Conservation (phyloP, 1,284 basidiomycete species). For the Heterobasidion annosum region DNA sequence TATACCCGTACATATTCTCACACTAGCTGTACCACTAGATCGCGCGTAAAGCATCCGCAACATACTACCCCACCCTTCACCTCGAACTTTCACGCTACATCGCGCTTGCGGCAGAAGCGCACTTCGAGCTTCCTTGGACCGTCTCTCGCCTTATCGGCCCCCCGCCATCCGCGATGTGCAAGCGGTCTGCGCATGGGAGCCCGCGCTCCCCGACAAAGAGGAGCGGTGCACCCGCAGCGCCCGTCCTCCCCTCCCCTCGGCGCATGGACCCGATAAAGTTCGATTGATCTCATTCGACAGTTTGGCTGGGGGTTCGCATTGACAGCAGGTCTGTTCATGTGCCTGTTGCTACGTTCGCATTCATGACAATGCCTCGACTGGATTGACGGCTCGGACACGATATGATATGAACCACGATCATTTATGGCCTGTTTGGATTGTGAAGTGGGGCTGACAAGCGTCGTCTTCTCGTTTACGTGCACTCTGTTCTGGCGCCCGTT, state of each 20-base stretch:
- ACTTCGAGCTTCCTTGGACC: conserved; percentile 69
- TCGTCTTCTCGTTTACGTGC: no score
- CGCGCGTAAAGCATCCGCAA: conserved; percentile 84
- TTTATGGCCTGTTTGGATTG: no score
- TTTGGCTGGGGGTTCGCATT: background rate
- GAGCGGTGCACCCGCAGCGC: background rate
- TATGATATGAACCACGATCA: no score
- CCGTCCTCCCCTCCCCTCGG: conserved; percentile 12
- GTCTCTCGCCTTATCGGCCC: conserved; percentile 61
- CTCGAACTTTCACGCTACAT: conserved; percentile 86
- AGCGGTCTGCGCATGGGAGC: conserved; percentile 12
- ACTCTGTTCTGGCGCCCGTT: no score
- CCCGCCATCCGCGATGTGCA: conserved; percentile 53
- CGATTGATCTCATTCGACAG: conserved; percentile 5
- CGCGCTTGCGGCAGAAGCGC: conserved; percentile 48
- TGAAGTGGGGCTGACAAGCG: no score
- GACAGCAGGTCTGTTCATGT: background rate
- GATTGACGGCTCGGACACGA: no score
- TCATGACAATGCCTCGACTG: background rate
- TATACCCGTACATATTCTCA: background rate
- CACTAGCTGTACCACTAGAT: conserved; percentile 41
- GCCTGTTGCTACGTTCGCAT: background rate
- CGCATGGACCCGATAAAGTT: conserved; percentile 10
- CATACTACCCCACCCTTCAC: conserved; percentile 89
- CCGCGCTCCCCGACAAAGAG: conserved; percentile 4